A percentile compares a stretch with the other conserved stretches of the same genome.
Conservation (phyloP, 805 yeast genomes). For the Schwanniomyces occidentalis region DNA sequence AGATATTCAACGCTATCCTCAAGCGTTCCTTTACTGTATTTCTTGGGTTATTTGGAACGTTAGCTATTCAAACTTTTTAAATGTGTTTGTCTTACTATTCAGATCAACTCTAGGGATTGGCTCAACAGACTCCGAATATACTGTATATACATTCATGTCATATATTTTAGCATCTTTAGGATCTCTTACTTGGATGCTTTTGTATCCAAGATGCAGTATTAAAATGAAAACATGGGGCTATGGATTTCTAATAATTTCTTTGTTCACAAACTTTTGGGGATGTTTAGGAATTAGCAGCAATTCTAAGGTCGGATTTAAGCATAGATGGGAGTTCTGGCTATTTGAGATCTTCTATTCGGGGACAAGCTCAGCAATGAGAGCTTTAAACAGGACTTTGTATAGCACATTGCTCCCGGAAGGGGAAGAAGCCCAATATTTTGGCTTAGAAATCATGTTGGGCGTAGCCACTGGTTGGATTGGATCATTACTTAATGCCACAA, state of each 20-base stretch:
- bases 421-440: constrained; percentile 44
- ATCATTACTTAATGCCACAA: constrained; percentile 34
- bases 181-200: constrained; percentile 37
- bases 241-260: constrained; percentile 27
- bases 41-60: constrained; percentile 47
- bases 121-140: constrained; percentile 36
- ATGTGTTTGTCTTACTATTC: constrained; percentile 36
- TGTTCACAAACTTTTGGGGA: constrained; percentile 40
- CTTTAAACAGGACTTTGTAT: constrained; percentile 36
- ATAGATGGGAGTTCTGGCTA: constrained; percentile 45
- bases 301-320: constrained; percentile 37
- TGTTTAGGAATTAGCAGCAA: constrained; percentile 30
- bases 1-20: constrained; percentile 26
- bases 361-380: constrained; percentile 35
- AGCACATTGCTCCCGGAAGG: constrained; percentile 41
- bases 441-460: constrained; percentile 41
- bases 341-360: constrained; percentile 38
- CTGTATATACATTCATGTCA: constrained; percentile 39
- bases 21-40: constrained; percentile 37
- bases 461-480: constrained; percentile 45
- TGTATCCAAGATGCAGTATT: constrained; percentile 24
- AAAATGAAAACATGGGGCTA: constrained; percentile 38
- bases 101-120: constrained; percentile 42
- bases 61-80: constrained; percentile 32
- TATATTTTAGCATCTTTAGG: constrained; percentile 35